Percentiles rank a stretch among this genome's conserved stretches.
Conservation (phyloP, 176 grass and related monocot species). For the Oryza punctata region DNA sequence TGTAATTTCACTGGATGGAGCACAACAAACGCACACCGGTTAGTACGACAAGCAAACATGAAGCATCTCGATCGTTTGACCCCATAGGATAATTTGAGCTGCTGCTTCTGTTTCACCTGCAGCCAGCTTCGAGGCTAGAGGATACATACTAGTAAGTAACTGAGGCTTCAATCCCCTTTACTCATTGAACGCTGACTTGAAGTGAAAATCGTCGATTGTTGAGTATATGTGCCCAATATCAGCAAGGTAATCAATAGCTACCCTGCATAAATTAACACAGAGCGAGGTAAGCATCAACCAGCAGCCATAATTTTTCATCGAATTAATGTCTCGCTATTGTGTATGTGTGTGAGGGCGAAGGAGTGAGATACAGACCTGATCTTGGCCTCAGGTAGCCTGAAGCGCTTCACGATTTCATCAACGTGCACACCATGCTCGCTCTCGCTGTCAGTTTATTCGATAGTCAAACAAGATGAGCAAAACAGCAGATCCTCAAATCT, state of each 20-base stretch:
- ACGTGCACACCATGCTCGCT: constrained; percentile 85
- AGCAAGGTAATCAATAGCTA: constrained; percentile 54
- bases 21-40: background rate
- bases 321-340: background rate
- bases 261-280: constrained; percentile 51
- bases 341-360: background rate
- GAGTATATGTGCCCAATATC: constrained; percentile 74
- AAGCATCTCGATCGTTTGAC: background rate
- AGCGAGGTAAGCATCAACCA: background rate
- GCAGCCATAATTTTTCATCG: constrained; percentile 2
- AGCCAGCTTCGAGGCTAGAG: background rate
- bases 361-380: constrained; percentile 52
- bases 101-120: background rate
- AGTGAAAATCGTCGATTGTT: constrained; percentile 85
- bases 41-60: background rate
- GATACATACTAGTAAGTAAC: background rate
- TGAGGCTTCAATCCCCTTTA: background rate
- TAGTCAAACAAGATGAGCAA: background rate
- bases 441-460: constrained; percentile 33
- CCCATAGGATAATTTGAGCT: no score
- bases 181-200: constrained; percentile 53
- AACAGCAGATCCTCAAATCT: background rate
- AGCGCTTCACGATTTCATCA: constrained; percentile 65
- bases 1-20: background rate
- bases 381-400: constrained; percentile 49